Base-by-base conservation (phyloP, 179 eudicot genomes). In the Heliamphora pulchella region DNA sequence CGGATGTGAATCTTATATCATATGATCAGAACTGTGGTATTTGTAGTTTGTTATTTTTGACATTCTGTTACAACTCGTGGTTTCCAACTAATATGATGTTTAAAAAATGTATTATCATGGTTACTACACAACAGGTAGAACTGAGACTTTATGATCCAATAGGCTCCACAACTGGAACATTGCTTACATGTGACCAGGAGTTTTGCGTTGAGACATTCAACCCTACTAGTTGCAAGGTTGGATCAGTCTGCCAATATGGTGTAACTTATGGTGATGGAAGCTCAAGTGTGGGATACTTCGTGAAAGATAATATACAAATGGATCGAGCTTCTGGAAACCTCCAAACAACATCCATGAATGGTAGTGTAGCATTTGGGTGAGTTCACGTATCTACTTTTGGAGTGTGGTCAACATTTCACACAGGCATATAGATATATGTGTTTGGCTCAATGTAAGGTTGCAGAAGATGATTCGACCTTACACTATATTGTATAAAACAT, bases 231-330 rank as follows among this genome's bases (percentile, higher is more conserved):
- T 94, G 97, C 84, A 79, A 71, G 67, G 53, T 85, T 39, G 88
- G 93, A 41, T 57, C 82, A 73, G 83, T 53, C 22, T 94, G 98
- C 82, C 78, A 77, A 76, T 94, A 91, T 81, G 61, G 86, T 81
- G 89, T 94, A 73, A 84, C 89, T 11, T 94, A 94, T 75, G 98
- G 97, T 82, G 98, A 94, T 81, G 94, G 97, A 62, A 94, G 98
- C 83, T 68, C 85, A 71, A 91, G 96, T 31, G 77, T 86, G 46
- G 98, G 98, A 62, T 93, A 83, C 84, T 94, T 91, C 79, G 92
- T 94, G 69, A 81, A 83, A 62, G 98, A 94, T 82, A 5, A 64
- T 41, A 58, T 91, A 69, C 86, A 86, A 61, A 83, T 89, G 79
- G 76, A 90, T 77, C 76, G 75, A 85, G 90, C 89, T 46, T 81